These are phyloP conservation scores for Polyplosphaeria fusca DNA, from an alignment of 495 filamentous ascomycete species.

Conservation along the genomic window DNA sequence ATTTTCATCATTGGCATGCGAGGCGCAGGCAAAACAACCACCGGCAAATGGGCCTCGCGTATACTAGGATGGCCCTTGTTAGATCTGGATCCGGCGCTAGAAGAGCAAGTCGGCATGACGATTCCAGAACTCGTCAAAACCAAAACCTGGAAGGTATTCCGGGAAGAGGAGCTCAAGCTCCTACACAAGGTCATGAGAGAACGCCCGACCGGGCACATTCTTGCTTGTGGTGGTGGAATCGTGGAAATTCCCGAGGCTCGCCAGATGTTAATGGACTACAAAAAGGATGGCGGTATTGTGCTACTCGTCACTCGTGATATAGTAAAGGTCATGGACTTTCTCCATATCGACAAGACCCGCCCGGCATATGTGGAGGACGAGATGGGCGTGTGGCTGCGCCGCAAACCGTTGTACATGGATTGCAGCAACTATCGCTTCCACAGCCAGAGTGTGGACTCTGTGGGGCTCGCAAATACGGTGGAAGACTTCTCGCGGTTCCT, in stretches of 20 bases:
- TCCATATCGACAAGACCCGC: conserved; percentile 84
- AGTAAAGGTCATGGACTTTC: conserved; percentile 81
- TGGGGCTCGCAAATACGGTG: conserved; percentile 59
- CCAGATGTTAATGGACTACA: conserved; percentile 68
- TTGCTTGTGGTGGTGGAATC: conserved; percentile 91
- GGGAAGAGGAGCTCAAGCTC: conserved; percentile 72
- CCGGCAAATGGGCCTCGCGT: conserved; percentile 75
- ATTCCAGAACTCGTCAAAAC: conserved; percentile 81
- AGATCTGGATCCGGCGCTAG: conserved; percentile 85
- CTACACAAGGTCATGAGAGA: conserved; percentile 70
- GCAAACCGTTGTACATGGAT: conserved; percentile 85
- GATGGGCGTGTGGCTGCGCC: conserved; percentile 84
- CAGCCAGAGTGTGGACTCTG: conserved; percentile 64
- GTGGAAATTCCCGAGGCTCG: conserved; percentile 85
- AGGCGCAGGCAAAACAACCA: conserved; percentile 94
- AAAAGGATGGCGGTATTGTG: conserved; percentile 80
- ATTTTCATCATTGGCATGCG: conserved; percentile 97
- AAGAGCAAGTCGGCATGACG: conserved; percentile 63
- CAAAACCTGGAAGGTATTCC: conserved; percentile 85
- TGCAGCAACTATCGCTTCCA: conserved; percentile 96
- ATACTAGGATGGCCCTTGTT: conserved; percentile 73
- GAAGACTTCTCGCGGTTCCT: conserved; percentile 81
- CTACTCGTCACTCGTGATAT: conserved; percentile 85
- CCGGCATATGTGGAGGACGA: conserved; percentile 95
- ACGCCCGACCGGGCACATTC: conserved; percentile 70